Percentiles rank a stretch among this genome's conserved stretches.
phyloP scores from a whole-genome alignment of 495 filamentous ascomycete genomes.

The Penicillium alfredii region DNA sequence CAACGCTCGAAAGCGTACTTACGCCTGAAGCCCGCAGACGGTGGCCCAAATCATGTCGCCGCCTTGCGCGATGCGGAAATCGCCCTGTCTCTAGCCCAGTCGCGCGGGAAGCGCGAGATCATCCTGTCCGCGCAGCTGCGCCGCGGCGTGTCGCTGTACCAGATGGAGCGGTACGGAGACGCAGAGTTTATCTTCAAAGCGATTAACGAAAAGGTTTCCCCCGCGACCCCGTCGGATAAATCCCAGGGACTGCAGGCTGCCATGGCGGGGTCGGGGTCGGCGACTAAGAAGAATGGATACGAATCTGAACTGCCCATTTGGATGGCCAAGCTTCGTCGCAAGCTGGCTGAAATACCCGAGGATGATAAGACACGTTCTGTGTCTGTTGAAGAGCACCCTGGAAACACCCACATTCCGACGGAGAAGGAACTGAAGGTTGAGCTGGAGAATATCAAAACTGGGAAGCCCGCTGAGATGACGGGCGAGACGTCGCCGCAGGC shows the following conservation, averaged over 20 bases:
- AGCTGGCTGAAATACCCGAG: slow-evolving; percentile 49
- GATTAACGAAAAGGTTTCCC: slow-evolving; percentile 53
- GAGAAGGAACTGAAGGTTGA: slow-evolving; percentile 31
- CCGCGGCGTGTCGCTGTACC: slow-evolving; percentile 66
- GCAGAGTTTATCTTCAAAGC: slow-evolving; percentile 65
- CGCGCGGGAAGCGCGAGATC: slow-evolving; percentile 72
- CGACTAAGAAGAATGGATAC: slow-evolving; percentile 57
- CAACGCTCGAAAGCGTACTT: slow-evolving; percentile 81
- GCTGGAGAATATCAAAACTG: slow-evolving; percentile 25
- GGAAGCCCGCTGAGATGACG: slow-evolving; percentile 10
- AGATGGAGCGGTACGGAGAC: slow-evolving; percentile 68
- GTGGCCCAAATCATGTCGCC: slow-evolving; percentile 39
- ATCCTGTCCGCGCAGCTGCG: slow-evolving; percentile 79
- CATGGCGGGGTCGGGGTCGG: slow-evolving; percentile 17
- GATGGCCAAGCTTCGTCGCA: slow-evolving; percentile 49
- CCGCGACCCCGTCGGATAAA: slow-evolving; percentile 48
- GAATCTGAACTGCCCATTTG: slow-evolving; percentile 51
- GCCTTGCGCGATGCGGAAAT: slow-evolving; percentile 78
- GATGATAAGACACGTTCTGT: slow-evolving; percentile 54
- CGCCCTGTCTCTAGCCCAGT: slow-evolving; percentile 60
- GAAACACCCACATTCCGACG: slow-evolving; percentile 43
- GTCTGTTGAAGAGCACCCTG: slow-evolving; percentile 58
- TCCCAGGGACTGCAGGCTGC: slow-evolving; percentile 29
- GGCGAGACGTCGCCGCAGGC: slow-evolving; percentile 13
- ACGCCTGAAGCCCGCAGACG: slow-evolving; percentile 48